phyloP scores from a whole-genome alignment of 768 basidiomycete species.

The Lactarius tabidus region DNA sequence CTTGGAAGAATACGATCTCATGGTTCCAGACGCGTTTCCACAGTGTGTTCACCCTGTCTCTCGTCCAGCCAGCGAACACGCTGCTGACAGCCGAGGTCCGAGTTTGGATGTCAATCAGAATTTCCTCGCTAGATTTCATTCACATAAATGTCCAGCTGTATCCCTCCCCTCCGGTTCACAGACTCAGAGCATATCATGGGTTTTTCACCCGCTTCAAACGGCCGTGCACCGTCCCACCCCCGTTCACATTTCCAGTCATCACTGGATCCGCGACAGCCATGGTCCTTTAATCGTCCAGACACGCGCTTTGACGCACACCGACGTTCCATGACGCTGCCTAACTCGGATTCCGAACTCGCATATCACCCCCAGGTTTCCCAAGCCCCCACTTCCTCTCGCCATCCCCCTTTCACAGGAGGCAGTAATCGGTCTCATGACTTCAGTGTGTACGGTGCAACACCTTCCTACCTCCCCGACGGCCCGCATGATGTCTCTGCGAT shows the following conservation, averaged over 20 bases:
- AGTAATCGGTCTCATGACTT: background rate
- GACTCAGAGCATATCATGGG: constrained; percentile 2
- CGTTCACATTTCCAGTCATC: background rate
- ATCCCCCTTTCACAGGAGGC: background rate
- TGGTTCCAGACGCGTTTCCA: background rate
- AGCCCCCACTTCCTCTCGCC: background rate
- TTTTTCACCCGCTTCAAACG: background rate
- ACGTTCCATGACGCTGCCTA: background rate
- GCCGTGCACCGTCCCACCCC: background rate
- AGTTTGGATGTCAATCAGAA: background rate
- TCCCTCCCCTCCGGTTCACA: background rate
- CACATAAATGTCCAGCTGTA: background rate
- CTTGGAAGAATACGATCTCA: background rate
- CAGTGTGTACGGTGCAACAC: background rate
- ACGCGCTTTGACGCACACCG: background rate
- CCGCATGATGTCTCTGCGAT: background rate
- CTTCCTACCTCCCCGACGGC: background rate
- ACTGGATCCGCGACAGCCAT: background rate
- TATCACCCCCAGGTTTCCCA: background rate
- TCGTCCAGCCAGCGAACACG: background rate
- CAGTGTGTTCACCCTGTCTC: background rate
- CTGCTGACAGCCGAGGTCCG: background rate
- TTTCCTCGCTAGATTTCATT: too few species aligned
- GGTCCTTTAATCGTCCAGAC: background rate
- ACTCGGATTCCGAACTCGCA: background rate